A percentile compares a stretch with the other conserved stretches of the same genome.
Conservation (phyloP, 371 early-diverging fungal genomes). For the Nematocida major region DNA sequence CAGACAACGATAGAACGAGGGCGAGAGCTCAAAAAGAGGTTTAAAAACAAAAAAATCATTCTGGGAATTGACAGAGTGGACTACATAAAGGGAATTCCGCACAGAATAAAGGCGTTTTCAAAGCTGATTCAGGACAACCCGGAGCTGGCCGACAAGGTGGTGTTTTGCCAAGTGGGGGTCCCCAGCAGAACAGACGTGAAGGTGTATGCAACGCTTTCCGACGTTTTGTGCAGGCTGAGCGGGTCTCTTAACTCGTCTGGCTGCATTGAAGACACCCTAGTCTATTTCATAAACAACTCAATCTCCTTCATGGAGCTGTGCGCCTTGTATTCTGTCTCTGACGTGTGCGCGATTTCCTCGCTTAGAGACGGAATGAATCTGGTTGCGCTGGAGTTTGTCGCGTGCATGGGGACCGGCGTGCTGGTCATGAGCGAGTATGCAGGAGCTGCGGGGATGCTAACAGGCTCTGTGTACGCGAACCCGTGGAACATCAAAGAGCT, state of each 20-base stretch:
- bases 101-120: constrained; percentile 88
- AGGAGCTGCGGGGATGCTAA: constrained; percentile 90
- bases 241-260: constrained; percentile 90
- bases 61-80: constrained; percentile 96
- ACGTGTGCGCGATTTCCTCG: constrained; percentile 88
- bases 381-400: constrained; percentile 91
- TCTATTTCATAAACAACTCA: constrained; percentile 90
- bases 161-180: constrained; percentile 87
- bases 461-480: constrained; percentile 82
- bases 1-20: constrained; percentile 70
- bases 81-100: constrained; percentile 99
- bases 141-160: constrained; percentile 78
- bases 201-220: constrained; percentile 82
- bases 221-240: constrained; percentile 82
- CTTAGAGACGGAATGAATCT: constrained; percentile 99
- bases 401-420: constrained; percentile 78
- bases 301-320: constrained; percentile 85
- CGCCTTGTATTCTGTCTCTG: constrained; percentile 83
- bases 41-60: constrained; percentile 78
- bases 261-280: constrained; percentile 85
- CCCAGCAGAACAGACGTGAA: constrained; percentile 85
- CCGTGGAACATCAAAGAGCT: constrained; percentile 94
- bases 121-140: constrained; percentile 78
- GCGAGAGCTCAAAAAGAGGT: constrained; percentile 72
- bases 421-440: constrained; percentile 94